These are phyloP conservation scores for Lathyrus aphaca DNA, from an alignment of 306 rosid species.

Conservation along the genomic window DNA sequence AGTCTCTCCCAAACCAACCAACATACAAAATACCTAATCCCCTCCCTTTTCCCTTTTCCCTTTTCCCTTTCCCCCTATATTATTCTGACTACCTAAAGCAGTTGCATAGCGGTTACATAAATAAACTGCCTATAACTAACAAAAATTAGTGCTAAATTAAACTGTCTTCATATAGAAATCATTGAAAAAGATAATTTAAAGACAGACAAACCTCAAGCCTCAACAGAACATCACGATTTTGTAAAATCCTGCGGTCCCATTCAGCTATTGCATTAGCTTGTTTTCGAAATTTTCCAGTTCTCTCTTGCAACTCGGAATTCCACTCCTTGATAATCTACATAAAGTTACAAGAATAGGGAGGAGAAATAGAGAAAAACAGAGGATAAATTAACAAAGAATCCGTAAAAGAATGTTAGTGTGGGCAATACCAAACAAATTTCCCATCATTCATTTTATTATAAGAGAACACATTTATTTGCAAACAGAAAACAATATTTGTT, in stretches of 20 bases:
- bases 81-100: too few relatives aligned
- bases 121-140: too few relatives aligned
- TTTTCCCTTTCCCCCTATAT: too few relatives aligned
- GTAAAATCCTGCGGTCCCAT: constrained; percentile 94
- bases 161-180: not conserved
- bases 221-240: constrained; percentile 82
- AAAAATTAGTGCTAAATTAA: constrained; percentile 2
- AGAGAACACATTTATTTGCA: constrained; percentile 3
- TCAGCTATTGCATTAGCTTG: constrained; percentile 95
- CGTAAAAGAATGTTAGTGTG: constrained; percentile 19
- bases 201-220: constrained; percentile 71
- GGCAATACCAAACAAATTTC: constrained; percentile 10
- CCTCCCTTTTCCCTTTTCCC: too few relatives aligned
- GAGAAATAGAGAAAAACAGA: constrained; percentile 26
- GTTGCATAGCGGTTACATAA: too few relatives aligned
- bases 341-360: constrained; percentile 22
- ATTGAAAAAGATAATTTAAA: constrained; percentile 15
- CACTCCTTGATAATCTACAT: constrained; percentile 90
- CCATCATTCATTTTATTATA: constrained; percentile 15
- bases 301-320: constrained; percentile 94
- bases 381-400: not conserved
- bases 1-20: too few relatives aligned
- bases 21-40: too few relatives aligned
- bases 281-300: constrained; percentile 90
- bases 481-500: not conserved